Conservation (phyloP, 2,329 filamentous ascomycete genomes). For the Ophiosphaerella korrae region DNA sequence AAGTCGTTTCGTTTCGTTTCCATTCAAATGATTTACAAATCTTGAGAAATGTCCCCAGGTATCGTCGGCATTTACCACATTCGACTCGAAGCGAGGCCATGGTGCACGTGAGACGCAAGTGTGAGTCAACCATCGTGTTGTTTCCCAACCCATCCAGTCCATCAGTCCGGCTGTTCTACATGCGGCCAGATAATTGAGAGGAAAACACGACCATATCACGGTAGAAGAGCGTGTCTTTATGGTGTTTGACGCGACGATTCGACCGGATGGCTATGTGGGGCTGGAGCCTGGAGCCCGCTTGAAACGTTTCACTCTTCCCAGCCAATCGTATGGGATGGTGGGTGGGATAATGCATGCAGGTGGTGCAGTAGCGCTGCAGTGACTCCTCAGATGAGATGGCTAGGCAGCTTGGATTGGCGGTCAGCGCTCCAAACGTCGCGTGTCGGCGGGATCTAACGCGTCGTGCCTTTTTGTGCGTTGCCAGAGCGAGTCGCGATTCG, state of each 20-base stretch:
- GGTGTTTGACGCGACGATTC: constrained; percentile 48
- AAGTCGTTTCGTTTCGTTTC: constrained; percentile 5
- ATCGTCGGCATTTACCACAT: constrained; percentile 41
- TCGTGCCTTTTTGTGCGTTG: constrained; percentile 16
- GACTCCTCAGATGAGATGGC: constrained; percentile 28
- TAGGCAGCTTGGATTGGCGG: constrained; percentile 34
- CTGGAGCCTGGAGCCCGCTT: constrained; percentile 33
- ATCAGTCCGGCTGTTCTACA: constrained; percentile 28
- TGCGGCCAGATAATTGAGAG: constrained; percentile 38
- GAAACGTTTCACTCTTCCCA: constrained; percentile 37
- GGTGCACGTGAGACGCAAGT: constrained; percentile 47
- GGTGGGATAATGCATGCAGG: constrained; percentile 23
- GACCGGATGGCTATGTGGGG: constrained; percentile 23
- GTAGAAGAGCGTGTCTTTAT: constrained; percentile 45
- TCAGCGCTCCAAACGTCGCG: constrained; percentile 24
- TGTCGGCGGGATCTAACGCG: constrained; percentile 25
- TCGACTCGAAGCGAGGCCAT: constrained; percentile 24
- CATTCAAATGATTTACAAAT: constrained; percentile 31
- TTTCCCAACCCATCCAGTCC: constrained; percentile 17
- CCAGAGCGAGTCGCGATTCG: constrained; percentile 37
- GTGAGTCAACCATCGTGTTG: constrained; percentile 46
- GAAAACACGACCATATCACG: constrained; percentile 51
- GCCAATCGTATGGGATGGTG: constrained; percentile 28
- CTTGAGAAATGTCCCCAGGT: constrained; percentile 38
- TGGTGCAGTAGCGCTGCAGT: constrained; percentile 41